These are phyloP conservation scores for Lactarius psammicola DNA, from an alignment of 768 basidiomycete genomes.

Conservation along the genomic window DNA sequence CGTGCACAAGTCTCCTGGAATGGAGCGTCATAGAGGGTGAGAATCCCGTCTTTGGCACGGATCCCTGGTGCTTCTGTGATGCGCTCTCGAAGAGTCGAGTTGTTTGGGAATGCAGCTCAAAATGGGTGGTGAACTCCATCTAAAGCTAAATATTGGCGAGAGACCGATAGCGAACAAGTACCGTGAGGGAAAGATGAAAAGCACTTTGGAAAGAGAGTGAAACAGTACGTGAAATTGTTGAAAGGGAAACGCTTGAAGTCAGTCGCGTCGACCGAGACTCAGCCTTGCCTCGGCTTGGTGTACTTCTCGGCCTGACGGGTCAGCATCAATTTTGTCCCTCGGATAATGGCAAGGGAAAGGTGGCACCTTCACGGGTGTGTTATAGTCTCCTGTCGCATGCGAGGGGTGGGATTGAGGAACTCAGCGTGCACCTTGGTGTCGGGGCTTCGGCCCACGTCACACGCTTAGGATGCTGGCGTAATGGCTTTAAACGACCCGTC, in stretches of 20 bases:
- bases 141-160: slow-evolving; percentile 81
- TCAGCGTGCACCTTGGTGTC: slow-evolving; percentile 54
- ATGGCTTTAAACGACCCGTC: slow-evolving; percentile 79
- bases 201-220: slow-evolving; percentile 79
- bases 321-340: slow-evolving; percentile 63
- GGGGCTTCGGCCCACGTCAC: slow-evolving; percentile 49
- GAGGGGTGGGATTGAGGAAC: slow-evolving; percentile 58
- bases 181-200: slow-evolving; percentile 83
- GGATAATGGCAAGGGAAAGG: slow-evolving; percentile 60
- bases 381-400: slow-evolving; percentile 60
- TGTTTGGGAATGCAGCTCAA: slow-evolving; percentile 85
- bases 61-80: slow-evolving; percentile 62
- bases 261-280: slow-evolving; percentile 57
- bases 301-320: slow-evolving; percentile 56
- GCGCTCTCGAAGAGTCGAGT: slow-evolving; percentile 77
- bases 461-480: slow-evolving; percentile 74
- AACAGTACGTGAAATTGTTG: slow-evolving; percentile 81
- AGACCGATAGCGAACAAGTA: slow-evolving; percentile 85
- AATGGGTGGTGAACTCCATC: slow-evolving; percentile 82
- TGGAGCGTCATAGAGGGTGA: slow-evolving; percentile 77
- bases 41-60: slow-evolving; percentile 63
- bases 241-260: slow-evolving; percentile 76
- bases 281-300: slow-evolving; percentile 53
- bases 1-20: slow-evolving; percentile 79
- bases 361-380: slow-evolving; percentile 62